Evolutionary conservation across 164 flowering plant genomes (phyloP).

Genomic region (Buxus sempervirens): DNA sequence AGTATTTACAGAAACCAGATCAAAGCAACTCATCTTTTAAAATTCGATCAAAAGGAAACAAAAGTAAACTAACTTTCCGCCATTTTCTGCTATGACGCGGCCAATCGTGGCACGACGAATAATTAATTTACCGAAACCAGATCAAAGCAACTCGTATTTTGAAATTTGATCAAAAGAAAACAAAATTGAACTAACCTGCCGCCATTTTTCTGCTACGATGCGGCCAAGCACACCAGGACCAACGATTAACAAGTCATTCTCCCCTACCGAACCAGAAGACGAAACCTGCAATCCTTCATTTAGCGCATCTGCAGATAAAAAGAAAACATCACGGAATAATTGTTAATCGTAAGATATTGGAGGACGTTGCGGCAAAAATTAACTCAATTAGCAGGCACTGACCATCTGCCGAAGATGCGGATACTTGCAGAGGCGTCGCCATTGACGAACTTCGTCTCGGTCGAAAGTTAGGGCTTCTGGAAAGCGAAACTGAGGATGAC

Average conservation of each 20-base stretch:
- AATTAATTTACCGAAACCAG: constrained; percentile 39
- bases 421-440: constrained; percentile 28
- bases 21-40: background rate
- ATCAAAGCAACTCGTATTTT: background rate
- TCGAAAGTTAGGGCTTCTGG: constrained; percentile 4
- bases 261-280: constrained; percentile 40
- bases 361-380: background rate
- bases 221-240: constrained; percentile 97
- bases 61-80: constrained; percentile 45
- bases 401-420: constrained; percentile 35
- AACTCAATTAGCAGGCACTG: background rate
- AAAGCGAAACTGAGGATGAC: constrained; percentile 5
- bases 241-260: constrained; percentile 64
- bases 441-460: constrained; percentile 10
- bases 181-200: constrained; percentile 35
- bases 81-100: constrained; percentile 76
- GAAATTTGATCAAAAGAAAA: background rate
- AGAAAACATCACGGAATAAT: background rate
- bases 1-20: too few relatives aligned
- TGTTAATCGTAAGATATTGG: background rate
- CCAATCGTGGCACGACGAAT: constrained; percentile 95
- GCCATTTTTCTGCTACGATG: constrained; percentile 76
- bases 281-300: constrained; percentile 30
- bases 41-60: background rate
- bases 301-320: constrained; percentile 27